phyloP scores from a whole-genome alignment of 169 alveolate genomes.

The Plasmodium knowlesi region DNA sequence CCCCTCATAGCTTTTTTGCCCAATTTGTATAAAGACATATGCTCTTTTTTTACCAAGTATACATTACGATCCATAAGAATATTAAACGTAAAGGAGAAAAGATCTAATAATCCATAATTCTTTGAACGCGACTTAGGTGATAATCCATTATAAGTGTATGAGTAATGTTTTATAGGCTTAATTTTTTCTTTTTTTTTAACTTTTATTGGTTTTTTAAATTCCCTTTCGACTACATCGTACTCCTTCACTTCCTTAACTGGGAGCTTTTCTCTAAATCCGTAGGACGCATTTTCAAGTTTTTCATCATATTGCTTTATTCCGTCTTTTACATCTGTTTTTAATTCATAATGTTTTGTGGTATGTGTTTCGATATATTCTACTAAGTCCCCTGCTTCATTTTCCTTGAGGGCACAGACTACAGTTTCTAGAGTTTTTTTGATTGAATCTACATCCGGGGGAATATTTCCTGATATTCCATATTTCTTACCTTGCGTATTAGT shows the following conservation, averaged over 20 bases:
- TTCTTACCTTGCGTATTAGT: neutral
- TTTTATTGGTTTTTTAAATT: neutral
- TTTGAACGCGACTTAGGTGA: neutral
- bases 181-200: neutral
- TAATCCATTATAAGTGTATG: neutral
- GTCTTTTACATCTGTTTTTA: neutral
- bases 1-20: neutral
- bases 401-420: neutral
- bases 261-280: constrained; percentile 6
- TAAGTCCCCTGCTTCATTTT: neutral
- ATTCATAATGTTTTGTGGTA: neutral
- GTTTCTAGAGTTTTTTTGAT: neutral
- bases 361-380: constrained; percentile 6
- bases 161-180: neutral
- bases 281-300: neutral
- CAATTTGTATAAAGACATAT: neutral
- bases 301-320: neutral
- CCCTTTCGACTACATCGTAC: neutral
- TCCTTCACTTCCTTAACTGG: constrained; percentile 4
- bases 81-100: neutral
- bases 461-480: neutral
- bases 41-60: neutral
- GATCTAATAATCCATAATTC: neutral
- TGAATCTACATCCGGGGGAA: neutral
- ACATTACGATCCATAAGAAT: neutral